These are phyloP conservation scores for Xylaria curta DNA, from an alignment of 495 filamentous ascomycete genomes.

Conservation along the genomic window DNA sequence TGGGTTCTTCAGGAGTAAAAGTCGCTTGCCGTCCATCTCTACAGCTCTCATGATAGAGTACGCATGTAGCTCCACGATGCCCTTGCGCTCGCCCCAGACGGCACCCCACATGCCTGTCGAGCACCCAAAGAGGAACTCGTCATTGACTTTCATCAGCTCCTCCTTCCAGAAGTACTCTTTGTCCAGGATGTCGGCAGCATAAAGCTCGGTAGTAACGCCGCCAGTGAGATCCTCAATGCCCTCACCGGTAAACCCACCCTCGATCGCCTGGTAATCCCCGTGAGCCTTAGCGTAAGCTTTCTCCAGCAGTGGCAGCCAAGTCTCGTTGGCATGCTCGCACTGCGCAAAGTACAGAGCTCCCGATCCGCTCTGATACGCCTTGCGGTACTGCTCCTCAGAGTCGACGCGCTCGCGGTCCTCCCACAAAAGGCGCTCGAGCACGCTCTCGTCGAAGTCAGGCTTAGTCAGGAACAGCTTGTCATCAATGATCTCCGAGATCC, in stretches of 20 bases:
- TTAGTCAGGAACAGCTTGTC: constrained; percentile 78
- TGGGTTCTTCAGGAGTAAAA: constrained; percentile 84
- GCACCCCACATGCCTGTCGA: constrained; percentile 67
- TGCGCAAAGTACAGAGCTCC: constrained; percentile 85
- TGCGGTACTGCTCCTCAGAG: constrained; percentile 79
- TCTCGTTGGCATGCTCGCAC: constrained; percentile 86
- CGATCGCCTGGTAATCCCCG: constrained; percentile 82
- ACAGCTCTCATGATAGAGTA: constrained; percentile 87
- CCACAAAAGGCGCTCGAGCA: constrained; percentile 70
- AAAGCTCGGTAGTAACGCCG: constrained; percentile 83
- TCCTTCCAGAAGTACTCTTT: constrained; percentile 89
- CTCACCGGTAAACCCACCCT: constrained; percentile 86
- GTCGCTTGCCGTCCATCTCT: constrained; percentile 74
- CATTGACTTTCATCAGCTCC: constrained; percentile 82
- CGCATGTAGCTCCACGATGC: constrained; percentile 82
- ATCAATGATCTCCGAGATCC: constrained; percentile 90
- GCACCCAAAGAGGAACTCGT: constrained; percentile 88
- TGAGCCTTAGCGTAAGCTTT: constrained; percentile 98
- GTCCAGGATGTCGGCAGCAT: constrained; percentile 83
- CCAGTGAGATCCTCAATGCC: constrained; percentile 93
- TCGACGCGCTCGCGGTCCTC: constrained; percentile 72
- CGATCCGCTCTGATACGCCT: constrained; percentile 73
- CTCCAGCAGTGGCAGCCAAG: constrained; percentile 91
- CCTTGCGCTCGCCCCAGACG: constrained; percentile 68
- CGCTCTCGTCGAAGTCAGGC: constrained; percentile 79